Evolutionary conservation across 164 flowering plant genomes (phyloP).

Genomic region (Kingdonia uniflora): DNA sequence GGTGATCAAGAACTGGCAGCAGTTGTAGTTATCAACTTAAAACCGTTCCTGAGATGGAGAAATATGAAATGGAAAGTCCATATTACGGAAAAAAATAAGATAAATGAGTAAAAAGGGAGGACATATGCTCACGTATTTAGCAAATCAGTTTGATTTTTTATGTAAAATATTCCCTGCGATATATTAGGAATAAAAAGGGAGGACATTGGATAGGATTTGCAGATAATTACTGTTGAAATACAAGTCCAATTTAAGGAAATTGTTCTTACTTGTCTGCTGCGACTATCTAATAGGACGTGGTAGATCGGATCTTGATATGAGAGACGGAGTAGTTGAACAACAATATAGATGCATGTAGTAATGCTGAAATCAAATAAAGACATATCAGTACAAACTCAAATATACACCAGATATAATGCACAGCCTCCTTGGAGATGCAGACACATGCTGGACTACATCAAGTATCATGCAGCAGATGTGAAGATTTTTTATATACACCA

Average conservation of each 20-base stretch:
- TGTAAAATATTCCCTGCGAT: too few species aligned
- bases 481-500: too few species aligned
- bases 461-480: too few species aligned
- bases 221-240: not conserved
- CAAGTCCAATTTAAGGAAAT: not conserved
- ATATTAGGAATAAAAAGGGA: too few species aligned
- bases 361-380: conserved; percentile 35
- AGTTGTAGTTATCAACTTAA: conserved; percentile 6
- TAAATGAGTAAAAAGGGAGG: too few species aligned
- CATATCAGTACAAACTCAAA: not conserved
- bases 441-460: too few species aligned
- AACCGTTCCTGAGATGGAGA: conserved; percentile 9
- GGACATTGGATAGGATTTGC: too few species aligned
- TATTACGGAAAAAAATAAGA: too few species aligned
- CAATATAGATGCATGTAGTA: conserved; percentile 56
- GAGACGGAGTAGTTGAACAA: conserved; percentile 44
- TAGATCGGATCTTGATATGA: conserved; percentile 52
- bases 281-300: conserved; percentile 39
- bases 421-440: too few species aligned
- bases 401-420: too few species aligned
- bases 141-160: too few species aligned
- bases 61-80: not conserved
- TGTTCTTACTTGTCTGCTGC: conserved; percentile 50
- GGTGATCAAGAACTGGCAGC: conserved; percentile 3
- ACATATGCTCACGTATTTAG: too few species aligned